Evolutionary conservation across 495 filamentous ascomycete genomes (phyloP).

Genomic region (Lindgomyces ingoldianus): DNA sequence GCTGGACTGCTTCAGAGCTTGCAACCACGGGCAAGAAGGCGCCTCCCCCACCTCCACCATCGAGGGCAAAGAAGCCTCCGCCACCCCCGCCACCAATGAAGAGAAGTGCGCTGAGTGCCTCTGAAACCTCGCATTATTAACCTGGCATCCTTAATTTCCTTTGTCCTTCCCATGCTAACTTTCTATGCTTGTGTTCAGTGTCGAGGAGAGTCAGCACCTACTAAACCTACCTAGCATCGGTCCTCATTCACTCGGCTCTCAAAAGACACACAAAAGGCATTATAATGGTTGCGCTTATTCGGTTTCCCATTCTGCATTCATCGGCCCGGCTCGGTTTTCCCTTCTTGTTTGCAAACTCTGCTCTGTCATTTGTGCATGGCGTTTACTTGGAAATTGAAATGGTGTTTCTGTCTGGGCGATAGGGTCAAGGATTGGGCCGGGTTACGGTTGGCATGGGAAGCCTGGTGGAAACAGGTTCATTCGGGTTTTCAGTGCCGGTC

Average conservation of each 20-base stretch:
- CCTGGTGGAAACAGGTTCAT: too few species aligned
- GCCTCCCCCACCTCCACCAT: slow-evolving; percentile 81
- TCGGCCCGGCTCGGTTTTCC: not conserved
- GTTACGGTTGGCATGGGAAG: too few species aligned
- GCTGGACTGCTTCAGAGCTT: slow-evolving; percentile 29
- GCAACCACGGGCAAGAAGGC: slow-evolving; percentile 57
- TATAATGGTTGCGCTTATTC: too few species aligned
- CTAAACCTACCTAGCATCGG: not conserved
- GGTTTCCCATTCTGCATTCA: not conserved
- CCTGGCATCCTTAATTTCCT: not conserved
- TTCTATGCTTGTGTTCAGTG: not conserved
- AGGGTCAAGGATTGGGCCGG: too few species aligned
- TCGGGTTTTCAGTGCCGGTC: too few species aligned
- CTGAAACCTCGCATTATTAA: slow-evolving; percentile 30
- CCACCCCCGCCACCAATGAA: slow-evolving; percentile 58
- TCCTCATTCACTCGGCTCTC: too few species aligned
- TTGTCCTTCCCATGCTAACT: slow-evolving; percentile 9
- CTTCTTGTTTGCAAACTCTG: not conserved
- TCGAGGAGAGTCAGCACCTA: slow-evolving; percentile 10
- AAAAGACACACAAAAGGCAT: too few species aligned
- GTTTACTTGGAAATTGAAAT: not conserved
- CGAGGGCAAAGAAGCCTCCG: slow-evolving; percentile 73
- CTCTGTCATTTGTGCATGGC: not conserved
- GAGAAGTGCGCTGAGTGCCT: slow-evolving; percentile 37
- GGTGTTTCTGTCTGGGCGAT: too few species aligned